A percentile compares a stretch with the other conserved stretches of the same genome.
Evolutionary conservation across 441 rosid genomes (phyloP).

Genomic region (Erysimum pusillum): DNA sequence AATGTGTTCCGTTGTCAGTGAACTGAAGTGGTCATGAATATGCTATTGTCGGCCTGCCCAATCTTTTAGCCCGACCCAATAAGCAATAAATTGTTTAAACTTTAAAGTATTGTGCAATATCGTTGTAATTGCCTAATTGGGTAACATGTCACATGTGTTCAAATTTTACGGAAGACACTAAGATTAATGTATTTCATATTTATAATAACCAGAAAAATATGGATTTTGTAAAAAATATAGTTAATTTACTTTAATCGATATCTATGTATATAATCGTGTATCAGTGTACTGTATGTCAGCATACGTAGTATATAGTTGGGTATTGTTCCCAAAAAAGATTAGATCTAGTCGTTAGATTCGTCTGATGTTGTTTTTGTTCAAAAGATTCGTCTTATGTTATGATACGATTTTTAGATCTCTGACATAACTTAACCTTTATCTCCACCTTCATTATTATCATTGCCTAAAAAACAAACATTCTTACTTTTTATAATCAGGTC

Average conservation of each 20-base stretch:
- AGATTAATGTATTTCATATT: no score
- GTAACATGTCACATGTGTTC: background rate
- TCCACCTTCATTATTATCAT: background rate
- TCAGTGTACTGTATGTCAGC: background rate
- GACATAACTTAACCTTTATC: background rate
- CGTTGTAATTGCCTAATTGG: background rate
- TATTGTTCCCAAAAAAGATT: background rate
- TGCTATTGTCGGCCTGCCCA: background rate
- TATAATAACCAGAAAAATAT: background rate
- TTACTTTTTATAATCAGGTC: background rate
- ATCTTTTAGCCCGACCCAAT: background rate
- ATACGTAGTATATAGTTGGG: background rate
- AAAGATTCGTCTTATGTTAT: slow-evolving; percentile 2
- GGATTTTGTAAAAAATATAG: background rate
- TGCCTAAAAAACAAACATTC: slow-evolving; percentile 21
- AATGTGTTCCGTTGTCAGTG: background rate
- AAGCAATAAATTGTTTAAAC: background rate
- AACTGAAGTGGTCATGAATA: background rate
- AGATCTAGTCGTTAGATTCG: slow-evolving; percentile 5
- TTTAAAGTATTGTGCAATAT: background rate
- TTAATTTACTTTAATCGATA: no score
- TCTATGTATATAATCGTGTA: background rate
- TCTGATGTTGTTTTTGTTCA: background rate
- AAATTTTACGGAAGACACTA: no score
- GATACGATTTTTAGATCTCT: slow-evolving; percentile 18